Percentiles rank a stretch among this genome's conserved stretches.
Evolutionary conservation across 163 green algal genomes (phyloP).

Genomic region (Chlorella variabilis): DNA sequence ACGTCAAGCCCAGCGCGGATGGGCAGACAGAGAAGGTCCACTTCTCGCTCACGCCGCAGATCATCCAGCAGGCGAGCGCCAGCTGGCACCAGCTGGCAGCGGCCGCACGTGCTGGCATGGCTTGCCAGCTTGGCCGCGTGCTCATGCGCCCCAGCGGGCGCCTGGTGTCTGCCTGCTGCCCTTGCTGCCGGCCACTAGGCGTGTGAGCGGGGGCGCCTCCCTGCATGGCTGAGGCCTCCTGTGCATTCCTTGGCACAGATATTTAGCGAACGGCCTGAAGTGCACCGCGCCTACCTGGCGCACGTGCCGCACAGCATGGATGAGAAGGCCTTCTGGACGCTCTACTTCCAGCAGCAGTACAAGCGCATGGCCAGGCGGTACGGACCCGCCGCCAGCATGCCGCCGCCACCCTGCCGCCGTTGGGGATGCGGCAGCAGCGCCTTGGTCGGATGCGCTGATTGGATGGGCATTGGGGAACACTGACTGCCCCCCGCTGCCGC

Average conservation of each 20-base stretch:
- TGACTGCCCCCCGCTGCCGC: no score
- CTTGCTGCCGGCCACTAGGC: no score
- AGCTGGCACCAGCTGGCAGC: no score
- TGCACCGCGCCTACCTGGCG: conserved; percentile 68
- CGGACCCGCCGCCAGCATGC: not conserved
- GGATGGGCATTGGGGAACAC: no score
- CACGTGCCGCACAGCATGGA: conserved; percentile 67
- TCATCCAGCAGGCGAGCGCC: conserved; percentile 56
- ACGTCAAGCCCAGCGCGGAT: conserved; percentile 50
- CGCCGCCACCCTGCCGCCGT: not conserved
- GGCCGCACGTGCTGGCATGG: not conserved
- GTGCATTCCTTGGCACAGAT: conserved; percentile 64
- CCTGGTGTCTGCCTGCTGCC: no score
- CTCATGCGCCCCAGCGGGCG: no score
- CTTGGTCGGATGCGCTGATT: no score
- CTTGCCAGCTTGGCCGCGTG: no score
- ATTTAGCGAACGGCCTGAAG: conserved; percentile 78
- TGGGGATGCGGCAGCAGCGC: not conserved
- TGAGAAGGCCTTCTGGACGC: conserved; percentile 71
- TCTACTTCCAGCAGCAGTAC: conserved; percentile 64
- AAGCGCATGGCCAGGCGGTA: conserved; percentile 30
- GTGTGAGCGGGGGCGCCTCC: no score
- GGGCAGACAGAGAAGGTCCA: conserved; percentile 47
- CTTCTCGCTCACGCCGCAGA: conserved; percentile 64
- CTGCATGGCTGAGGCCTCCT: no score